Conservation (phyloP, 208 protist species). For the Trichomonas tenax region DNA sequence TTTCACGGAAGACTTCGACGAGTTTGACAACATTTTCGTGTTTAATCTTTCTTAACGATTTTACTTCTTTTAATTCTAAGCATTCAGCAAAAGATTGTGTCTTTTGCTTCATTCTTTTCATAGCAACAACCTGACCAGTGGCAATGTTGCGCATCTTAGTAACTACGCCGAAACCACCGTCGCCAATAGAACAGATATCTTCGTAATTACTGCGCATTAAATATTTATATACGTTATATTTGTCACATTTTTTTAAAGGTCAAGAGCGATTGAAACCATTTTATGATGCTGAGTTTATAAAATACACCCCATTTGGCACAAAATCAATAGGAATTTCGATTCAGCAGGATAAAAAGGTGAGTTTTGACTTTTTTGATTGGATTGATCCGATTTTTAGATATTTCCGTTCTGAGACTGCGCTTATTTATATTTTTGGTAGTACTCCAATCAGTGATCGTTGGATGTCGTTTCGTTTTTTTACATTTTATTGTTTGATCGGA, state of each 20-base stretch:
- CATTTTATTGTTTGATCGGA: too few species aligned
- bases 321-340: too few species aligned
- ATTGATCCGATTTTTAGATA: too few species aligned
- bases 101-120: slow-evolving; percentile 94
- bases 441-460: too few species aligned
- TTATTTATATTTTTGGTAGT: too few species aligned
- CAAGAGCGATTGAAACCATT: too few species aligned
- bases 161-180: not conserved
- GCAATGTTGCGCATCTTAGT: not conserved
- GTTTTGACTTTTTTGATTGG: too few species aligned
- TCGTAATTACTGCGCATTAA: not conserved
- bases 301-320: too few species aligned
- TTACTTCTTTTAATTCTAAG: slow-evolving; percentile 75
- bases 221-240: not conserved
- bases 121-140: slow-evolving; percentile 70
- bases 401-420: too few species aligned
- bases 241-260: not conserved
- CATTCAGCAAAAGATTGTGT: slow-evolving; percentile 88
- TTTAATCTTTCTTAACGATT: not conserved
- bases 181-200: not conserved
- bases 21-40: slow-evolving; percentile 18
- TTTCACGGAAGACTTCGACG: not conserved
- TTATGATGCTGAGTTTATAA: too few species aligned
- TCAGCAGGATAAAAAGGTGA: too few species aligned
- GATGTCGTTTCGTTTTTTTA: too few species aligned